These are phyloP conservation scores for Chamaenerion angustifolium DNA, from an alignment of 345 rosid genomes.

Conservation along the genomic window DNA sequence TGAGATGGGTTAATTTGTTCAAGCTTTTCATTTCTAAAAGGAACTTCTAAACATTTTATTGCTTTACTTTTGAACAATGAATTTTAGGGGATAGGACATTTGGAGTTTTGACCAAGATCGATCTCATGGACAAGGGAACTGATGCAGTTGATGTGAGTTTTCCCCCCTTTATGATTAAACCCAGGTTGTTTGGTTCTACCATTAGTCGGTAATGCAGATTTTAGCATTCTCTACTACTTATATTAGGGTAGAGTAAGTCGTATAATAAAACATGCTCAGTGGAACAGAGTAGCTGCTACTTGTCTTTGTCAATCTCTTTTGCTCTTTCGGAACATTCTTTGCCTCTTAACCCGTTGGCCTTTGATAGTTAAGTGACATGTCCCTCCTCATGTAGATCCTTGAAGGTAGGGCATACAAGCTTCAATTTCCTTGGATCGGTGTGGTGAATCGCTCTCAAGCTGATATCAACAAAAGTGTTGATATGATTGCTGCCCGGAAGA, in stretches of 20 bases:
- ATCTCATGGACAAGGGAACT: constrained; percentile 90
- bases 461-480: constrained; percentile 93
- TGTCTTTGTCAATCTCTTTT: not conserved
- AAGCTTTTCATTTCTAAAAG: not conserved
- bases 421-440: constrained; percentile 90
- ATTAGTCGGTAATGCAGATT: no score
- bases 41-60: not conserved
- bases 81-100: constrained; percentile 77
- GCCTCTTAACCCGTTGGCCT: no score
- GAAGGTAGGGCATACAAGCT: constrained; percentile 86
- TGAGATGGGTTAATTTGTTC: not conserved
- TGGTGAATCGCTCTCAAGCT: constrained; percentile 97
- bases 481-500: constrained; percentile 96
- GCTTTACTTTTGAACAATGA: constrained; percentile 12
- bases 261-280: no score
- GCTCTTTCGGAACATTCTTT: not conserved
- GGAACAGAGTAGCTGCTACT: not conserved
- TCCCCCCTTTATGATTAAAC: not conserved
- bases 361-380: not conserved
- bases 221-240: no score
- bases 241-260: no score
- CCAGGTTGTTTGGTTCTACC: not conserved
- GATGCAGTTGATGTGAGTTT: constrained; percentile 87
- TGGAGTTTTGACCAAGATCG: constrained; percentile 83
- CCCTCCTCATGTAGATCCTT: constrained; percentile 36